A percentile compares a stretch with the other conserved stretches of the same genome.
phyloP scores from a whole-genome alignment of 352 stramenopile species.

The Phytophthora macrochlamydospora region DNA sequence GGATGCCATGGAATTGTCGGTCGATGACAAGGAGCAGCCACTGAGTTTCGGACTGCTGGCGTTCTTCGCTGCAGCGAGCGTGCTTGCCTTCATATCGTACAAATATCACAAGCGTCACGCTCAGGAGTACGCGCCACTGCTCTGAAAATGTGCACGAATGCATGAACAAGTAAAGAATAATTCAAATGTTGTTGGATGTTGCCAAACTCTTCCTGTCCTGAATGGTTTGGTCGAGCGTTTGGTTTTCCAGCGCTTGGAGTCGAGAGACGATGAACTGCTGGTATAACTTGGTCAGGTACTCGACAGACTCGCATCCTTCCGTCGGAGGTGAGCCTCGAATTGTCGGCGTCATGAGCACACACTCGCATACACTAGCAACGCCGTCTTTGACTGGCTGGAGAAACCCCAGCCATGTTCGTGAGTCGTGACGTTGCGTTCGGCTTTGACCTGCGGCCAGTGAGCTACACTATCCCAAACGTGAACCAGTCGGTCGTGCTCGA shows the following conservation, averaged over 20 bases:
- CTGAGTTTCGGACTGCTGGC: background rate
- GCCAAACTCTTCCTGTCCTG: constrained; percentile 1
- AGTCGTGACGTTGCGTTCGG: constrained; percentile 6
- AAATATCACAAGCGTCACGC: background rate
- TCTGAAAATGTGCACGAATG: background rate
- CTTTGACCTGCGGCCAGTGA: constrained; percentile 5
- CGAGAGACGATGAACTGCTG: constrained; percentile 11
- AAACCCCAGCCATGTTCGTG: constrained; percentile 21
- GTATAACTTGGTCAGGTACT: constrained; percentile 8
- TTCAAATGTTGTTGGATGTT: background rate
- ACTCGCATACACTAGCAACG: constrained; percentile 12
- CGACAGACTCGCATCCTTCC: background rate
- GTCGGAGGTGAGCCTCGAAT: background rate
- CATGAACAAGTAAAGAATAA: no score
- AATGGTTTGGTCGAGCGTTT: constrained; percentile 10
- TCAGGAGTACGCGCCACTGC: background rate
- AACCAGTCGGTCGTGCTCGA: constrained; percentile 16
- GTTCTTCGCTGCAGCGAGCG: constrained; percentile 3
- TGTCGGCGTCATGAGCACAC: constrained; percentile 19
- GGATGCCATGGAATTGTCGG: background rate
- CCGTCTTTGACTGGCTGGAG: constrained; percentile 3
- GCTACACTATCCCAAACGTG: constrained; percentile 23
- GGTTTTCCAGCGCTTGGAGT: constrained; percentile 16
- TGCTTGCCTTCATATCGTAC: constrained; percentile 5
- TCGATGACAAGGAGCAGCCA: background rate